Percentiles rank a stretch among this genome's conserved stretches.
These are phyloP conservation scores for Tulasnella sp. DNA, from an alignment of 768 basidiomycete species.

Conservation along the genomic window DNA sequence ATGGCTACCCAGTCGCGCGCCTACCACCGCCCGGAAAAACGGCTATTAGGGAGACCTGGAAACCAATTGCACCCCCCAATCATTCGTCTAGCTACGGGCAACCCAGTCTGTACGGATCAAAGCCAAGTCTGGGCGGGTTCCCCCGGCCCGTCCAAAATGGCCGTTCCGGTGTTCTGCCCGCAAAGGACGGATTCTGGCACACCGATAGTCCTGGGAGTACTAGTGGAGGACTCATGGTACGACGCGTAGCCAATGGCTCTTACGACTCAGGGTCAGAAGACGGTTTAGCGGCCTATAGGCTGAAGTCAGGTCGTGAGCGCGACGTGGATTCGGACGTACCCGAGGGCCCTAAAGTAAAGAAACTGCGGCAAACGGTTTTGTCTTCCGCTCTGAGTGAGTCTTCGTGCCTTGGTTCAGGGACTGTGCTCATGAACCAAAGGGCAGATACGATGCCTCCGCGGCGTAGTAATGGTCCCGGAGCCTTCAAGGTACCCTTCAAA, in stretches of 20 bases:
- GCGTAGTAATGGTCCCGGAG: slow-evolving; percentile 22
- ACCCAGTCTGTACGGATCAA: too few relatives aligned
- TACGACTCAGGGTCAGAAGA: neutral
- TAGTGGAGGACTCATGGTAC: neutral
- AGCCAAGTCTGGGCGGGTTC: too few relatives aligned
- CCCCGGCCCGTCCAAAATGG: too few relatives aligned
- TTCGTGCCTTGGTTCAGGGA: neutral
- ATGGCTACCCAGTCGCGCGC: neutral
- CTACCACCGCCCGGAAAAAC: neutral
- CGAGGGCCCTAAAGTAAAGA: neutral
- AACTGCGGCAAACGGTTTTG: neutral
- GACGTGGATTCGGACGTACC: neutral
- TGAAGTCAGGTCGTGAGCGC: neutral
- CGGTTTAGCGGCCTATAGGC: neutral
- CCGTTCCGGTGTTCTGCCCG: neutral
- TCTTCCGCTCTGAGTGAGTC: neutral
- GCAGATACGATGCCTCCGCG: neutral
- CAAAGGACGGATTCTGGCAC: neutral
- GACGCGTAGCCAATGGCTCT: neutral
- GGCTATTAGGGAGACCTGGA: neutral
- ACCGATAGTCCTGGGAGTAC: neutral
- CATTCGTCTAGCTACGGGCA: too few relatives aligned
- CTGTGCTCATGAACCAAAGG: neutral
- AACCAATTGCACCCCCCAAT: neutral
- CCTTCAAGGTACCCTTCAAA: slow-evolving; percentile 36